Percentiles rank a stretch among this genome's conserved stretches.
Evolutionary conservation across 1,284 basidiomycete genomes (phyloP).

Genomic region (Ustilago lituana): DNA sequence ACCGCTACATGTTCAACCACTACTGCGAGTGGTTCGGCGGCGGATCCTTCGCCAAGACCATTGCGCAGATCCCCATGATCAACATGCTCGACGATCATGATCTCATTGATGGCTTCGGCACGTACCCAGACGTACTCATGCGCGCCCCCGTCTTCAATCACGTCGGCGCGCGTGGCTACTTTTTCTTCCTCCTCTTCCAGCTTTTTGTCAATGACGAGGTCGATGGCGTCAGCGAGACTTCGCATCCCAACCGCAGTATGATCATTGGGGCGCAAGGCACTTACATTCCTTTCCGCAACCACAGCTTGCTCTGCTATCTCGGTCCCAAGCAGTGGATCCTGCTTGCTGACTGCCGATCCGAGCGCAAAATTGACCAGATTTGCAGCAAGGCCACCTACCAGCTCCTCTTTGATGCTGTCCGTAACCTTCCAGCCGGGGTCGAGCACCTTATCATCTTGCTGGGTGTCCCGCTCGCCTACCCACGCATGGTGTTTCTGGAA

Average conservation of each 20-base stretch:
- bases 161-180: slow-evolving; percentile 59
- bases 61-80: slow-evolving; percentile 81
- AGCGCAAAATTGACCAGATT: slow-evolving; percentile 63
- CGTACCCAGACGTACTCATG: slow-evolving; percentile 70
- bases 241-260: slow-evolving; percentile 50
- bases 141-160: slow-evolving; percentile 59
- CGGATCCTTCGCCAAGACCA: slow-evolving; percentile 90
- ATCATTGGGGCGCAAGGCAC: slow-evolving; percentile 57
- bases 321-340: slow-evolving; percentile 65
- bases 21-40: slow-evolving; percentile 79
- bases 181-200: slow-evolving; percentile 66
- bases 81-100: slow-evolving; percentile 75
- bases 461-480: slow-evolving; percentile 66
- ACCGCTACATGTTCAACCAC: slow-evolving; percentile 80
- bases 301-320: slow-evolving; percentile 60
- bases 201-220: slow-evolving; percentile 61
- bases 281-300: slow-evolving; percentile 63
- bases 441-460: slow-evolving; percentile 65
- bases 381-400: slow-evolving; percentile 60
- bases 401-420: slow-evolving; percentile 53
- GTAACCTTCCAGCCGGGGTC: slow-evolving; percentile 53
- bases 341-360: slow-evolving; percentile 63
- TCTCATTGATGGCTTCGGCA: slow-evolving; percentile 90
- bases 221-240: slow-evolving; percentile 47
- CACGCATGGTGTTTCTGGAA: slow-evolving; percentile 66